Base-by-base conservation (phyloP, 352 stramenopile species). In the Globisporangium parvum region DNA sequence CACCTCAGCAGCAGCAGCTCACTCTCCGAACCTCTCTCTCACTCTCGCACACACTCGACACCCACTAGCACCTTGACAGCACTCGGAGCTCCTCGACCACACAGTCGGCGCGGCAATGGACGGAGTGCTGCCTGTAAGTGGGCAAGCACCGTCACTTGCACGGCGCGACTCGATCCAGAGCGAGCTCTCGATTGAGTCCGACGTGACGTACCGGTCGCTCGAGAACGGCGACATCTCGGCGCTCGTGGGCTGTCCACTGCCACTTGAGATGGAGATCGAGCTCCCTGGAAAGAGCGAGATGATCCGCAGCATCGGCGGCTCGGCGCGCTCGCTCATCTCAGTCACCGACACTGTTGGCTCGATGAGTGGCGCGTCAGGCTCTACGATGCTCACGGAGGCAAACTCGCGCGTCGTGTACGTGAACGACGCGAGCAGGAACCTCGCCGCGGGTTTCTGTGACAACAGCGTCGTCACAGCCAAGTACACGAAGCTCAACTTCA, bases 401-500 rank as follows among this genome's bases (percentile, higher is more conserved):
- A 83, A 79, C 49, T 79, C 80, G 14, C 73, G 80, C 45, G 66
- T 86, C 48, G 75, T 95, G 33, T 86, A 83, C 65, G 59, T 96
- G 40, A 96, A 93, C 59, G 68, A 84, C 44, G 52, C 75, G 11
- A 56, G 23, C 17, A 67, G 71, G 50, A 96, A 93, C 62, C 31
- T 62, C 10, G 53, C 54, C 4, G 64, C 66, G 2, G 77, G 67
- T 46, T 95, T 91, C 53, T 86, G 79, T 53, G 67, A 84, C 70
- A 96, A 96, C 66, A 73, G 75, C 49, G 83, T 95, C 26, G 61
- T 87, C 42, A 96, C 83, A 8, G 80, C 83, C 41, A 90, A 91
- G 65, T 96, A 96, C 73, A 93, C 84, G n/a, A 85, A 84, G 58
- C 71, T 83, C 59, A 91, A 88, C 62, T 95, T 95, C 53, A 63